Conservation (phyloP, 345 rosid species). For the Noccaea caerulescens region DNA sequence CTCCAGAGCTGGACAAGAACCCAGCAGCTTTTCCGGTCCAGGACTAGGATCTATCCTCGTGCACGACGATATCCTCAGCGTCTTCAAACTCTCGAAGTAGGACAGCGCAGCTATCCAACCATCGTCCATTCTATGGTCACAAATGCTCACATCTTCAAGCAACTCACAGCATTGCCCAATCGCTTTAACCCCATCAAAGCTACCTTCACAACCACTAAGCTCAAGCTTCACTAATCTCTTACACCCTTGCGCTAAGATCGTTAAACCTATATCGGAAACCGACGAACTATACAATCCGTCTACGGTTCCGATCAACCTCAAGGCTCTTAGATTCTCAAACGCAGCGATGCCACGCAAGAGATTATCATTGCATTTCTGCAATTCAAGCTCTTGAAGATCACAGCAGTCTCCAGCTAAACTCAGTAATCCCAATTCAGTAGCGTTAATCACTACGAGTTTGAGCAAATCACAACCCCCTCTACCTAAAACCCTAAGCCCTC, state of each 20-base stretch:
- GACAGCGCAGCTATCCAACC: slow-evolving; percentile 93
- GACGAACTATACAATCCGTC: slow-evolving; percentile 67
- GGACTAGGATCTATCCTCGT: slow-evolving; percentile 68
- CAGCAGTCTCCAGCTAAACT: slow-evolving; percentile 64
- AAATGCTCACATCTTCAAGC: slow-evolving; percentile 75
- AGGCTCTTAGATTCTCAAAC: slow-evolving; percentile 69
- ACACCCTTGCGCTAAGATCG: slow-evolving; percentile 95
- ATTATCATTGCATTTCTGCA: slow-evolving; percentile 72
- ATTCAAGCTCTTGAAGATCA: slow-evolving; percentile 75
- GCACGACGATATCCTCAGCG: slow-evolving; percentile 66
- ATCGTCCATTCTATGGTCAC: slow-evolving; percentile 86
- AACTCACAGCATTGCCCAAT: slow-evolving; percentile 92
- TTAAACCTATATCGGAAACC: slow-evolving; percentile 90
- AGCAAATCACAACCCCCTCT: slow-evolving; percentile 69
- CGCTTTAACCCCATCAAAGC: slow-evolving; percentile 94
- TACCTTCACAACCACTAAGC: slow-evolving; percentile 90
- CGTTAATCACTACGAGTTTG: slow-evolving; percentile 66
- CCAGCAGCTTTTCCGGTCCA: slow-evolving; percentile 68
- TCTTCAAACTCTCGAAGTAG: slow-evolving; percentile 79
- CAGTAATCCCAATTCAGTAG: slow-evolving; percentile 71
- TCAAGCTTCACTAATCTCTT: slow-evolving; percentile 85
- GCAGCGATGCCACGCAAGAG: slow-evolving; percentile 82
- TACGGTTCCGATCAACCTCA: slow-evolving; percentile 67
- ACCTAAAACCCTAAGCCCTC: slow-evolving; percentile 61
- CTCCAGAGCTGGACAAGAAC: slow-evolving; percentile 76